Evolutionary conservation across 2,329 filamentous ascomycete genomes (phyloP).

Genomic region (Penicillium expansum): DNA sequence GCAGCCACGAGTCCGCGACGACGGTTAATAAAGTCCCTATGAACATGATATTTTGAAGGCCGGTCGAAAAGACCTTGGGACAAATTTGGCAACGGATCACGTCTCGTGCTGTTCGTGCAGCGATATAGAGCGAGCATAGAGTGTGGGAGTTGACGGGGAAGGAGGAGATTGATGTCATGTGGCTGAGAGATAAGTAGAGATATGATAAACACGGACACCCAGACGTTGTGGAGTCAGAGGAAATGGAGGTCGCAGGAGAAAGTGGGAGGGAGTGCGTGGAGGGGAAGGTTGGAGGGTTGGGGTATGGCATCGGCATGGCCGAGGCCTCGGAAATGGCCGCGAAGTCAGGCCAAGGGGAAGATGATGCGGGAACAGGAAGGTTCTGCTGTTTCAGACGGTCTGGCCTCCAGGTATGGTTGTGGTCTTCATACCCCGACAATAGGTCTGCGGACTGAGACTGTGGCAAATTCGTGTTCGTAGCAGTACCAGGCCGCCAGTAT

Average conservation of each 20-base stretch:
- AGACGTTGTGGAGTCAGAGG: conserved; percentile 18
- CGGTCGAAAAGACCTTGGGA: conserved; percentile 42
- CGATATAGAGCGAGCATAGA: conserved; percentile 44
- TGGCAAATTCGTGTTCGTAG: conserved; percentile 1
- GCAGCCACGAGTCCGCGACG: conserved; percentile 45
- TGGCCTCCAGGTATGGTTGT: conserved; percentile 27
- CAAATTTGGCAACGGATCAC: conserved; percentile 46
- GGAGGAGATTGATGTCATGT: conserved; percentile 41
- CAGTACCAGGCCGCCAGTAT: conserved; percentile 12
- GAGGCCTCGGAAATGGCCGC: conserved; percentile 36
- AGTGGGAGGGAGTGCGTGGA: conserved; percentile 21
- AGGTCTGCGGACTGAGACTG: conserved; percentile 18
- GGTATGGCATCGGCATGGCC: conserved; percentile 26
- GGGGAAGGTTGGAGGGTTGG: conserved; percentile 18
- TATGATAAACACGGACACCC: conserved; percentile 43
- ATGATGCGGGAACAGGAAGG: conserved; percentile 29
- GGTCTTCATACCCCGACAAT: conserved; percentile 24
- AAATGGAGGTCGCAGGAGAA: conserved; percentile 21
- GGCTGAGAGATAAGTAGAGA: conserved; percentile 45
- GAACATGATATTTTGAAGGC: conserved; percentile 48
- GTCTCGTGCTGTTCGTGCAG: conserved; percentile 40
- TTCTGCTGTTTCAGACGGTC: conserved; percentile 23
- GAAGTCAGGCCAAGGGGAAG: conserved; percentile 44
- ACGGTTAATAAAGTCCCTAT: conserved; percentile 46
- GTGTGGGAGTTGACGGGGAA: conserved; percentile 46